phyloP scores from a whole-genome alignment of 1,284 basidiomycete species.

The Hypsizygus ulmarius region DNA sequence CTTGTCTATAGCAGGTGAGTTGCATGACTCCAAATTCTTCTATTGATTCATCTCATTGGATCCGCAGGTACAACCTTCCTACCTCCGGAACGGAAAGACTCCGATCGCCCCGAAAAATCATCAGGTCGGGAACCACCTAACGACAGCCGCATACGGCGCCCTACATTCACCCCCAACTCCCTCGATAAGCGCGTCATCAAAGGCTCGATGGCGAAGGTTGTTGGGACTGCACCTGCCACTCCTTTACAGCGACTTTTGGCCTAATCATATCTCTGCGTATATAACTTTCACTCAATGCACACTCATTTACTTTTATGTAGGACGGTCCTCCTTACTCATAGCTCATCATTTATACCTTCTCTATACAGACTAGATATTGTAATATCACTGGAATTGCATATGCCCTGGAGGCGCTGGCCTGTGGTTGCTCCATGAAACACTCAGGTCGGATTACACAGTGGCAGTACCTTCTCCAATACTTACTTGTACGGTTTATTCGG shows the following conservation, averaged over 20 bases:
- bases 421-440: no score
- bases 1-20: slow-evolving; percentile 51
- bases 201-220: slow-evolving; percentile 54
- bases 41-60: slow-evolving; percentile 1
- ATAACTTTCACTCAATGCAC: no score
- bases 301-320: no score
- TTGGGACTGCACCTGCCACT: slow-evolving; percentile 30
- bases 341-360: no score
- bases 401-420: no score
- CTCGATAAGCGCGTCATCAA: slow-evolving; percentile 54
- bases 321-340: no score
- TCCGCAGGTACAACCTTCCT: slow-evolving; percentile 20
- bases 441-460: no score
- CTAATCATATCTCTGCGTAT: slow-evolving; percentile 3
- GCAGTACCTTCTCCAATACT: no score
- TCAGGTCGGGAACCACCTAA: slow-evolving; percentile 12
- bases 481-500: no score
- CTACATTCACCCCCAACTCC: slow-evolving; percentile 32
- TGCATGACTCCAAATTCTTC: neutral
- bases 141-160: slow-evolving; percentile 16
- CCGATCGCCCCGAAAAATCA: slow-evolving; percentile 22
- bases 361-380: no score
- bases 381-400: no score
- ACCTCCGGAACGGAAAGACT: slow-evolving; percentile 27
- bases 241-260: slow-evolving; percentile 25